Base-by-base conservation (phyloP, 352 stramenopile genomes). In the Phytophthora sp. region DNA sequence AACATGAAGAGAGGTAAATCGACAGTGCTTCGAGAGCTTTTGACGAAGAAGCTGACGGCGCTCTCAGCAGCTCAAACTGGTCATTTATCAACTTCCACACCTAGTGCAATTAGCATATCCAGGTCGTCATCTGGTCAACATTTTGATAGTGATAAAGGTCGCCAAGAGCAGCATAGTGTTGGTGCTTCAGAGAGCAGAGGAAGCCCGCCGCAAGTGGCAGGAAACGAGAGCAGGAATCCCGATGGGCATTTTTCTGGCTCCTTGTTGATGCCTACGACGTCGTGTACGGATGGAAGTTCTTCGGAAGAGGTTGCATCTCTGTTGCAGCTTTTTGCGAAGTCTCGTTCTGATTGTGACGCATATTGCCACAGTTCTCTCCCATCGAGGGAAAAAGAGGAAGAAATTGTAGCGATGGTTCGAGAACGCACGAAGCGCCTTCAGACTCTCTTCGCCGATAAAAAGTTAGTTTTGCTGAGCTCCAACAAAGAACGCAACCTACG, bases 401-500 rank as follows among this genome's bases (percentile, higher is more conserved):
- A 96, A 45, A 89, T 94, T 51, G 86, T 92, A 23, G 74, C 71
- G 1, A 81, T 96, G 79, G 74, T 94, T 57, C 84, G 84, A 26
- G 86, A 95, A 30, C 79, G 88, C 9, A 73, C 73, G 4, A 79
- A 89, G 41, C 80, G 86, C 33, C 73, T 96, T 18, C 84, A 96
- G 51, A 49, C 65, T 18, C 67, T 94, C 2, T 63, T 93, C 27
- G 56, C 69, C 12, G 84, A 93, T n/a, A 89, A 90, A 57, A 91
- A 87, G 35, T 49, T 96, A 20, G 47, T 91, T 26, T 64, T 77
- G 6, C 49, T 96, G 18, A 83, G 63, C 35, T 84, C 66, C 7
- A 84, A 76, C 53, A 94, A 91, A 51, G 87, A 95, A 33, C 63
- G 85, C 13, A 95, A 94, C 51, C 53, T 94, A 36, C 85, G 86